These are phyloP conservation scores for Ceratobasidium sp. DNA, from an alignment of 1,284 basidiomycete species.

Conservation along the genomic window DNA sequence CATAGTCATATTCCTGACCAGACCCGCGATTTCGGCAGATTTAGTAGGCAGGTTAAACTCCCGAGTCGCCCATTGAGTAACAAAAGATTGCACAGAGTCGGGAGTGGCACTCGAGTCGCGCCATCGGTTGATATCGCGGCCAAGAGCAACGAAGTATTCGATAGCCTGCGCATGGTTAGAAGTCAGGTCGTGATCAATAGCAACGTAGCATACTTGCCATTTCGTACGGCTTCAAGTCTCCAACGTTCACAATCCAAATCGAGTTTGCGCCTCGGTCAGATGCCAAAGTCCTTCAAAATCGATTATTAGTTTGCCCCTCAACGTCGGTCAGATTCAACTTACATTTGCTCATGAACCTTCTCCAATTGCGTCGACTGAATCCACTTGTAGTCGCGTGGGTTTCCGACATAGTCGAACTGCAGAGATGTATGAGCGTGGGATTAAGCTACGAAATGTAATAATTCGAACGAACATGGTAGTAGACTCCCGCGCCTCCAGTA, in stretches of 20 bases:
- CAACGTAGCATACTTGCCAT: constrained; percentile 54
- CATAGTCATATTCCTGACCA: constrained; percentile 71
- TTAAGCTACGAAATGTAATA: too few relatives aligned
- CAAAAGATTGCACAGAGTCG: constrained; percentile 68
- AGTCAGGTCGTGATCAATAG: constrained; percentile 5
- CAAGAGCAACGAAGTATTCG: constrained; percentile 76
- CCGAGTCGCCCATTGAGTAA: constrained; percentile 71
- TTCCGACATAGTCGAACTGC: constrained; percentile 64
- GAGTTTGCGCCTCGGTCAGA: constrained; percentile 52
- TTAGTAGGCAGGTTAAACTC: constrained; percentile 69
- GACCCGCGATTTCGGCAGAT: constrained; percentile 62
- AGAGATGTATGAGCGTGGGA: constrained; percentile 9
- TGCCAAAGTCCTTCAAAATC: constrained; percentile 44
- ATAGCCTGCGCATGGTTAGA: constrained; percentile 58
- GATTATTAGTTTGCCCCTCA: constrained; percentile 41
- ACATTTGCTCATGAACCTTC: constrained; percentile 49
- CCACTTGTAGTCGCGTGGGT: constrained; percentile 59
- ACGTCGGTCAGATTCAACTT: constrained; percentile 48
- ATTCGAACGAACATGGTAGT: constrained; percentile 70
- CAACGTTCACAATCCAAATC: constrained; percentile 63
- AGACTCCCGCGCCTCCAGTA: constrained; percentile 75
- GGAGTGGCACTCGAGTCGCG: constrained; percentile 62
- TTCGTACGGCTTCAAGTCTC: constrained; percentile 81
- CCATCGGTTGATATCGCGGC: constrained; percentile 63
- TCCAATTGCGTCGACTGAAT: constrained; percentile 50